Percentiles rank a stretch among this genome's conserved stretches.
phyloP scores from a whole-genome alignment of 352 stramenopile genomes.

The Phytophthora crassamura region DNA sequence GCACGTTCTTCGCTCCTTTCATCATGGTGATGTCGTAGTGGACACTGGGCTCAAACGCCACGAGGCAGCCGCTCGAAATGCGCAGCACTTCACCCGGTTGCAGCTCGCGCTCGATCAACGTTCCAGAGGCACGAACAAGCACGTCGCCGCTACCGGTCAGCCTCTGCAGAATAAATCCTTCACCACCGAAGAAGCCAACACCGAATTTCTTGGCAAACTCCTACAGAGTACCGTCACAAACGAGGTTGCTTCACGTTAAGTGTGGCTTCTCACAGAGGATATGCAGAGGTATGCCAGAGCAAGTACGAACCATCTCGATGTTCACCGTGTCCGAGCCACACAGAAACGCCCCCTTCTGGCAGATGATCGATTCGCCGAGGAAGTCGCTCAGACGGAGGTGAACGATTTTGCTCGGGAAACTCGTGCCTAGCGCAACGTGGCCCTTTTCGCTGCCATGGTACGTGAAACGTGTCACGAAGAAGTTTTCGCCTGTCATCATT shows the following conservation, averaged over 20 bases:
- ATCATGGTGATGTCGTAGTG: constrained; percentile 93
- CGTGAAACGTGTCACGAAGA: constrained; percentile 80
- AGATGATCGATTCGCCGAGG: constrained; percentile 85
- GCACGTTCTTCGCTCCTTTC: constrained; percentile 93
- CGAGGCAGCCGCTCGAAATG: constrained; percentile 92
- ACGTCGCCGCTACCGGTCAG: constrained; percentile 92
- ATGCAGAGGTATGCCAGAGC: background rate
- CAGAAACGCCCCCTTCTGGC: constrained; percentile 93
- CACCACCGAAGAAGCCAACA: constrained; percentile 94
- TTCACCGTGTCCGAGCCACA: constrained; percentile 92
- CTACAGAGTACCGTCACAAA: constrained; percentile 30
- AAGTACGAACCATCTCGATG: constrained; percentile 85
- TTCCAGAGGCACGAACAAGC: constrained; percentile 91
- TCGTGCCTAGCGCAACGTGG: constrained; percentile 91
- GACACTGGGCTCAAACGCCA: constrained; percentile 89
- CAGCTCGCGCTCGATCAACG: constrained; percentile 90
- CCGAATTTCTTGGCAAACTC: constrained; percentile 92
- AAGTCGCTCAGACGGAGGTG: constrained; percentile 90
- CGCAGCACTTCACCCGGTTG: constrained; percentile 89
- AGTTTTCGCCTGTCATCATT: constrained; percentile 83
- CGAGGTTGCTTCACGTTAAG: background rate
- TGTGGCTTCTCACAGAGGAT: background rate
- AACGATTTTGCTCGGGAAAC: constrained; percentile 92
- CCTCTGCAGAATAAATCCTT: constrained; percentile 95
- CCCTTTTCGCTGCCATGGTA: constrained; percentile 70